Conservation (phyloP, 2,329 filamentous ascomycete species). For the Botrytis byssoidea region DNA sequence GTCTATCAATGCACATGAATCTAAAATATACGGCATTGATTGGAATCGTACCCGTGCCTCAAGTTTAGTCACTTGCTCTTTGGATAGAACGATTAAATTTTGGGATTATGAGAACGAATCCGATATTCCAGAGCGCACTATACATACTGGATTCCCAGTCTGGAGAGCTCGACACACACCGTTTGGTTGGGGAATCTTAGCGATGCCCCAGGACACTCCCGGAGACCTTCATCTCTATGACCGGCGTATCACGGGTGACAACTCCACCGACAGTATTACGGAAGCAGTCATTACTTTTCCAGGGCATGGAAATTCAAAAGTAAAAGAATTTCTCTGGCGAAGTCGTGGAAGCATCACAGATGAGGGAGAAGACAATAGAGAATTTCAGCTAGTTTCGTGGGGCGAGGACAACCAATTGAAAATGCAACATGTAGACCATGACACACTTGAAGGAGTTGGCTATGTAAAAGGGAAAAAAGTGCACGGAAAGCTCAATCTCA, state of each 20-base stretch:
- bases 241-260: conserved; percentile 49
- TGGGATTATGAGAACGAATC: conserved; percentile 73
- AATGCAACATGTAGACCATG: conserved; percentile 68
- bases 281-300: conserved; percentile 57
- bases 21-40: conserved; percentile 93
- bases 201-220: conserved; percentile 89
- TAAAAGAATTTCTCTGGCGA: conserved; percentile 91
- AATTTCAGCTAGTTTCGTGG: conserved; percentile 93
- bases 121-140: conserved; percentile 70
- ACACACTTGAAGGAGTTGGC: conserved; percentile 66
- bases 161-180: conserved; percentile 91
- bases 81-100: conserved; percentile 90
- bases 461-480: conserved; percentile 68
- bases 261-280: conserved; percentile 46
- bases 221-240: conserved; percentile 85
- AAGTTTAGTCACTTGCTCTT: conserved; percentile 79
- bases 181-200: conserved; percentile 80
- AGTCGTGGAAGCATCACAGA: conserved; percentile 65
- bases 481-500: conserved; percentile 65
- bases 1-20: conserved; percentile 83
- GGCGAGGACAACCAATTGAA: conserved; percentile 81
- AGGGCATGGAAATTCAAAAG: conserved; percentile 62
- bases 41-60: conserved; percentile 79
- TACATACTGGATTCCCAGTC: conserved; percentile 80
- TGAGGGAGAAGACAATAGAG: conserved; percentile 73